Evolutionary conservation across 768 basidiomycete genomes (phyloP).

Genomic region (Cubamyces lactineus): DNA sequence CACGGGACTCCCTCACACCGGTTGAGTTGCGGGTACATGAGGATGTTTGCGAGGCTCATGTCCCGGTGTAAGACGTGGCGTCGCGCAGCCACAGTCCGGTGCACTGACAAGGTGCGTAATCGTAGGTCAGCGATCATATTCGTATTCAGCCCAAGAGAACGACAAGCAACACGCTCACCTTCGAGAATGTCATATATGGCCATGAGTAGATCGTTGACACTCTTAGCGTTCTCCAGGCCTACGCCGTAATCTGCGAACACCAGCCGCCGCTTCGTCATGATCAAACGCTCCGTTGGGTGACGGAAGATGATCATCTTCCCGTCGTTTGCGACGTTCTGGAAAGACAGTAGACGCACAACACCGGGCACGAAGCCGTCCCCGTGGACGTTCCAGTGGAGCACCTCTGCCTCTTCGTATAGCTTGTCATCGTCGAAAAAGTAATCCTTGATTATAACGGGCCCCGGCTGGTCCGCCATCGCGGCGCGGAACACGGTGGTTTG

Average conservation of each 20-base stretch:
- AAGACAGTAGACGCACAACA: background rate
- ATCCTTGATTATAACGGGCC: background rate
- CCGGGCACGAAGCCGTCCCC: background rate
- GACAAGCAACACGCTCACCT: too few relatives aligned
- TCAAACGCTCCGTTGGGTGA: too few relatives aligned
- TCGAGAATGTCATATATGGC: too few relatives aligned
- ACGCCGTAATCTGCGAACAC: too few relatives aligned
- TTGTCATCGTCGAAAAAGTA: background rate
- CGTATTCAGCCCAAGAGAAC: too few relatives aligned
- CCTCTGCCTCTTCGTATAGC: slow-evolving; percentile 56
- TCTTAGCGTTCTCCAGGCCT: too few relatives aligned
- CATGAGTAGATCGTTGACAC: too few relatives aligned
- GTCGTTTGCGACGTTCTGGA: background rate
- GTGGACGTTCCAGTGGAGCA: background rate
- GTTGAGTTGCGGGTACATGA: background rate
- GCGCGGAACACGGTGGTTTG: slow-evolving; percentile 3
- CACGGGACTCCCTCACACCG: background rate
- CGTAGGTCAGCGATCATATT: too few relatives aligned
- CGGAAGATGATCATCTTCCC: background rate
- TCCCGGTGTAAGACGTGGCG: background rate
- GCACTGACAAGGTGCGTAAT: background rate
- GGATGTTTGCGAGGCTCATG: background rate
- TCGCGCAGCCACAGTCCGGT: background rate
- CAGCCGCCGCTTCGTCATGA: too few relatives aligned
- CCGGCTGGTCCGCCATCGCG: background rate